Evolutionary conservation across 768 basidiomycete species (phyloP), one percentile per base, ranked within the genome.

Genomic region (Russula emetica): DNA sequence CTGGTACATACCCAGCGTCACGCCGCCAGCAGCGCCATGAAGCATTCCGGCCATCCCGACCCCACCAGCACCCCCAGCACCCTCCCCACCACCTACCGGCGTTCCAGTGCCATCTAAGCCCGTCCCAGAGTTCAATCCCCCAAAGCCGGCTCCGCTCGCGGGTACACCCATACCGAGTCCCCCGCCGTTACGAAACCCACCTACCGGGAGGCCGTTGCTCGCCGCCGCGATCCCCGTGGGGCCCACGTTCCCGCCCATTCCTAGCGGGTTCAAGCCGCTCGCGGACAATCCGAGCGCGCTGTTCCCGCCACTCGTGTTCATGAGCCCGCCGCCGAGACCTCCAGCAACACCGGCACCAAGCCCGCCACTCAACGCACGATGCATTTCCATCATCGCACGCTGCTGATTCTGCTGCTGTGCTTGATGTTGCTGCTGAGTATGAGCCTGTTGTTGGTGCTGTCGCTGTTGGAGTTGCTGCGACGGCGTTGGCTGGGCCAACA

Each of bases 1-100:
- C 26, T 67, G 66, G 6, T 55, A 47, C 67, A 67, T 63, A 22
- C 58, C 67, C 40, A 38, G 10, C 40, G 68, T 60, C 30, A 67
- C 61, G 22, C 26, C 44, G 9, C 56, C 55, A 16, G 61, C 10
- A 5, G 57, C 16, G 7, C 58, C 58, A 14, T 42, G 45, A 9
- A 14, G 44, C 45, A 61, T 26, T n/a, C 61, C 63, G 10, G 42
- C 58, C 51, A 60, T 49, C 32, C 51, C 62, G 6, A 28, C 62
- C 1, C 54, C 63, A 13, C 47, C 50, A 5, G 32, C 32, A 22
- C 32, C 61, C n/a, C 44, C 54, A 18, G 36, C 36, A 36, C 36
- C 32, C 32, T 34, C 62, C 1, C 32, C 62, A 0, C 5, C 28
- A 5, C 22, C 58, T 1, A 16, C 38, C 0, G 42, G 18, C 20